Base-by-base conservation (phyloP, 202 grass and related monocot species). In the Thinopyrum obtusiflorum region DNA sequence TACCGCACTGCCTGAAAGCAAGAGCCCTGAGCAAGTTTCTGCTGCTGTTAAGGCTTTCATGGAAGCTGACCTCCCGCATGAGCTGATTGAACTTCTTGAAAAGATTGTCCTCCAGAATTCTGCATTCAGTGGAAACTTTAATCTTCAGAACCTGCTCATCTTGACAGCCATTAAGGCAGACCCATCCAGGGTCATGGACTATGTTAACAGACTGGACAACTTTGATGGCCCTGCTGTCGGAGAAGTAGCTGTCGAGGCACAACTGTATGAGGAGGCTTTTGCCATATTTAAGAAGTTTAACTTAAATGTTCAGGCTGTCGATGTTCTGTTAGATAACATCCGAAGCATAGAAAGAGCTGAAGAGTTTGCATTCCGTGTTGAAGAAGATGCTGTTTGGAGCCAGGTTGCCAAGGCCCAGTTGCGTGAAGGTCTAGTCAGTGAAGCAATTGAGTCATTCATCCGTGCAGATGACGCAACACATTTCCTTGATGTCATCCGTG, bases 221-320 rank as follows among this genome's bases (percentile, higher is more conserved):
- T 97, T 97, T 93, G 95, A 97, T 89, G 95, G 95, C 49, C 95
- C 95, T 81, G 95, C 95, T 5, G 95, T 97, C 65, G 95, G 95
- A 86, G 95, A 97, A 84, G 95, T 97, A 61, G 95, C 95, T 35
- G 95, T 97, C 63, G 95, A 97, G 73, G 95, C 92, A 81, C 92
- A 97, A 68, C 77, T 97, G 7, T 95, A 92, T 64, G 95, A 98
- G 84, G 95, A 98, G 83, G 95, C 89, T 42, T 98, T 95, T 89
- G 89, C 95, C 60, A 98, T 98, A 66, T 98, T 98, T 73, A 98
- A 98, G 84, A 98, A 98, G 82, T 98, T 98, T 39, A 98, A 98
- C 83, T 86, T 98, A 85, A 98, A 95, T 42, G 95, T 98, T 44
- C 93, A 98, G 85, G 95, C 95, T 33, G 95, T 98, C 47, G 73